Conservation (phyloP, 2,329 filamentous ascomycete species). For the Fusarium azukiicola region DNA sequence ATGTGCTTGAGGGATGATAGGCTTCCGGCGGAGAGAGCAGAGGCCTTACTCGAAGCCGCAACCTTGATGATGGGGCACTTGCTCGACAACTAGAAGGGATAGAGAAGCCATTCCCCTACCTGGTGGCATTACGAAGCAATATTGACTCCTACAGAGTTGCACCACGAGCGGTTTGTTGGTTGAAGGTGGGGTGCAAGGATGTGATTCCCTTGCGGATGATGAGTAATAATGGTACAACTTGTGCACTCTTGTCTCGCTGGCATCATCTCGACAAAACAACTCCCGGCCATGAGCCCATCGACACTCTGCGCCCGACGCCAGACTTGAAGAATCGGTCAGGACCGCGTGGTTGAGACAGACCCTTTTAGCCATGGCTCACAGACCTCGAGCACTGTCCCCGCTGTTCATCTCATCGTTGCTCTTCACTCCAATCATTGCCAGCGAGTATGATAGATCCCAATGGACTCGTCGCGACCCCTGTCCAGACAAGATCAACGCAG, state of each 20-base stretch:
- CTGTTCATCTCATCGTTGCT: neutral
- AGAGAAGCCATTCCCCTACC: neutral
- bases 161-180: no score
- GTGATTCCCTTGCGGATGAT: neutral
- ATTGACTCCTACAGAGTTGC: no score
- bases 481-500: constrained; percentile 17
- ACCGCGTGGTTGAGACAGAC: neutral
- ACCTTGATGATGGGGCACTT: neutral
- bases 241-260: neutral
- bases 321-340: neutral
- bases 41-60: neutral
- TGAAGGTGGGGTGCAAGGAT: neutral
- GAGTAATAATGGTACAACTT: neutral
- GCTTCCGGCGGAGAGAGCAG: neutral
- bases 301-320: neutral
- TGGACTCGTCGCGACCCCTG: constrained; percentile 15
- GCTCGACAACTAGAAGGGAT: neutral
- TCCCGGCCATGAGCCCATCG: neutral
- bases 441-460: neutral
- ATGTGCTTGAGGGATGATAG: neutral
- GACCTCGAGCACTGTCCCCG: neutral
- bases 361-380: neutral
- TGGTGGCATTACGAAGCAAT: neutral
- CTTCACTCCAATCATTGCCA: neutral
- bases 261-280: neutral